A percentile compares a stretch with the other conserved stretches of the same genome.
Conservation (phyloP, 495 filamentous ascomycete genomes). For the Penicillium atrosanguineum region DNA sequence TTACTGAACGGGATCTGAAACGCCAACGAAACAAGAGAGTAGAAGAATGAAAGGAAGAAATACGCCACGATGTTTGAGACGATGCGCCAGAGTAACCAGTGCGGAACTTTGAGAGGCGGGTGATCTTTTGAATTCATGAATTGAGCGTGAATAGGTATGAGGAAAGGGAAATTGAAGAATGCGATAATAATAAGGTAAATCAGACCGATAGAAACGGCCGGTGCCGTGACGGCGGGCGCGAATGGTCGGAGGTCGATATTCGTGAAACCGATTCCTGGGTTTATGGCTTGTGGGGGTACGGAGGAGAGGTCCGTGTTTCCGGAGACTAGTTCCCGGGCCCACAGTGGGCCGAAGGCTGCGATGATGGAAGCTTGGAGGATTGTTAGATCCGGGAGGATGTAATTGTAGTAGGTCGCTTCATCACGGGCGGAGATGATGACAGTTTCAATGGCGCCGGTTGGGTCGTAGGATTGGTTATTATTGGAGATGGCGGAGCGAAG, state of each 20-base stretch:
- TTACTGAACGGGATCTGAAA: conserved; percentile 63
- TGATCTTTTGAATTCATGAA: conserved; percentile 51
- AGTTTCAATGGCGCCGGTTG: conserved; percentile 58
- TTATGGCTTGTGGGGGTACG: conserved; percentile 54
- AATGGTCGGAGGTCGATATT: conserved; percentile 63
- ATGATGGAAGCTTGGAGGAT: conserved; percentile 44
- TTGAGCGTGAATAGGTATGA: conserved; percentile 63
- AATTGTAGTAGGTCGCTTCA: conserved; percentile 49
- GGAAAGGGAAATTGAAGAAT: conserved; percentile 71
- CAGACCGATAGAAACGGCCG: conserved; percentile 62
- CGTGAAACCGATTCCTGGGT: conserved; percentile 62
- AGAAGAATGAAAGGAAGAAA: conserved; percentile 64
- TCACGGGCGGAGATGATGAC: conserved; percentile 60
- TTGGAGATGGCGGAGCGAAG: conserved; percentile 54
- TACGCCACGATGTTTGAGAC: conserved; percentile 59
- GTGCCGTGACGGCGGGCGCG: conserved; percentile 50
- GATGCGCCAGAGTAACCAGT: conserved; percentile 62
- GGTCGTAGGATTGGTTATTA: conserved; percentile 63
- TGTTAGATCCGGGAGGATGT: conserved; percentile 52
- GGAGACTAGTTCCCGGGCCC: conserved; percentile 37
- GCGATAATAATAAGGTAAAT: conserved; percentile 74
- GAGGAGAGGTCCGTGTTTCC: conserved; percentile 35
- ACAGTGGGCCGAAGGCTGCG: conserved; percentile 51
- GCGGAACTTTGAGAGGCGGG: conserved; percentile 57
- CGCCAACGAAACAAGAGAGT: conserved; percentile 63